Conservation (phyloP, 1,139 yeast species). For the Kodamaea derodonti region DNA sequence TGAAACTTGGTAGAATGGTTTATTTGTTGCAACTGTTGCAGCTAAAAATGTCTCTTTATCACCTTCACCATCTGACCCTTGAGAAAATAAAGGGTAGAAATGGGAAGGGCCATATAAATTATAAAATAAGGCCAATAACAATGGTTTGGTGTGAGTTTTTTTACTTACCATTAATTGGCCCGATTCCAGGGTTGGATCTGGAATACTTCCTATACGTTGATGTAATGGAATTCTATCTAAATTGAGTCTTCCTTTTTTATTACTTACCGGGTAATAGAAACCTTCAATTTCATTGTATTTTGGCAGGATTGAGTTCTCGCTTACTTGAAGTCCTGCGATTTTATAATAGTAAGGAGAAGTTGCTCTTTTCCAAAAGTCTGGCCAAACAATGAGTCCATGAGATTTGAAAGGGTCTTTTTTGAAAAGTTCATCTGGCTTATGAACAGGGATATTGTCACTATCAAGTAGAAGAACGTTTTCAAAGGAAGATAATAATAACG, state of each 20-base stretch:
- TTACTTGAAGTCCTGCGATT: conserved; percentile 31
- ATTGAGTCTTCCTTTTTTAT: conserved; percentile 2
- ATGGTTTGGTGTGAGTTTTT: conserved; percentile 56
- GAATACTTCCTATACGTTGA: conserved; percentile 66
- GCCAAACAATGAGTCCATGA: conserved; percentile 44
- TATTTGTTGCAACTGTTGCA: conserved; percentile 62
- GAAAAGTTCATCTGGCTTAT: conserved; percentile 44
- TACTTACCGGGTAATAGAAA: conserved; percentile 11
- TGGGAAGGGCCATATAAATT: conserved; percentile 75
- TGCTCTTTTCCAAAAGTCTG: conserved; percentile 46
- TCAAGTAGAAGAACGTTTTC: conserved; percentile 74
- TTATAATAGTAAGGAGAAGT: conserved; percentile 40
- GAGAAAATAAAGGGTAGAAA: conserved; percentile 81
- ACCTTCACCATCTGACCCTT: conserved; percentile 86
- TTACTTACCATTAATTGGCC: conserved; percentile 78
- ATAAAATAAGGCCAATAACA: conserved; percentile 69
- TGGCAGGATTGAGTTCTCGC: conserved; percentile 25
- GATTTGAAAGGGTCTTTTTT: conserved; percentile 18
- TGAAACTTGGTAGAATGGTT: conserved; percentile 67
- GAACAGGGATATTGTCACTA: conserved; percentile 70
- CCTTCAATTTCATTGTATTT: conserved; percentile 31
- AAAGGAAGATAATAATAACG: conserved; percentile 70
- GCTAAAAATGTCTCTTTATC: conserved; percentile 88
- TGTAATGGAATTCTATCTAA: conserved; percentile 50
- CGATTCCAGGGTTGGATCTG: conserved; percentile 78